Base-by-base conservation (phyloP, 164 flowering plant genomes). In the Sextonia rubra region DNA sequence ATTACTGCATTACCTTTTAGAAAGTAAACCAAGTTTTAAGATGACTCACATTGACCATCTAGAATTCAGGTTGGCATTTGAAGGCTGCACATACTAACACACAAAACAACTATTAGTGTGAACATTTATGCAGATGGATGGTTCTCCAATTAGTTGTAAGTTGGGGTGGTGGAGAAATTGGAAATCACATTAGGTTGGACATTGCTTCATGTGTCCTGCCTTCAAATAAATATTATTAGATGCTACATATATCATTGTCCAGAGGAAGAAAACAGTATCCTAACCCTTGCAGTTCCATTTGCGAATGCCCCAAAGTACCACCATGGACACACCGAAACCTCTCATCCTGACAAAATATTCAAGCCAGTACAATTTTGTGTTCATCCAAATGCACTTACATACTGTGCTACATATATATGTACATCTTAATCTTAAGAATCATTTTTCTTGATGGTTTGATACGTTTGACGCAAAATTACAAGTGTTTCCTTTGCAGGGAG, bases 401-500 rank as follows among this genome's bases (percentile, higher is more conserved):
- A 52, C 7, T 52, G 58, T 15, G n/a, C 58, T 18, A 20, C 58
- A 15, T 4, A 37, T 37, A 15, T 4, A 37, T 37, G 44, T 37
- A 37, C 44, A 37, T 37, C 44, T 37, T 37, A 37, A 7, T 7
- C 8, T 37, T 37, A 37, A 37, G 44, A 37, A 32, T 9, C 7
- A 22, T 60, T 23, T 56, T 61, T 22, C 64, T 24, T 22, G 8
- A 37, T 37, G 64, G 12, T 22, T 61, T 61, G 23, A 61, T 61
- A 66, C 4, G 24, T 66, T 66, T 12, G 52, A 6, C 14, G 18
- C 24, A 37, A 1, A 7, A 2, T 11, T 20, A 32, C 49, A 18
- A 20, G 5, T 70, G 23, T 22, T 75, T 75, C 37, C 49, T 60
- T 61, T 75, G 63, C 85, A 82, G 85, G 88, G 88, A 20, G 88